A percentile compares a stretch with the other conserved stretches of the same genome.
Evolutionary conservation across 2,329 filamentous ascomycete genomes (phyloP).

Genomic region (Penicillium griseofulvum): DNA sequence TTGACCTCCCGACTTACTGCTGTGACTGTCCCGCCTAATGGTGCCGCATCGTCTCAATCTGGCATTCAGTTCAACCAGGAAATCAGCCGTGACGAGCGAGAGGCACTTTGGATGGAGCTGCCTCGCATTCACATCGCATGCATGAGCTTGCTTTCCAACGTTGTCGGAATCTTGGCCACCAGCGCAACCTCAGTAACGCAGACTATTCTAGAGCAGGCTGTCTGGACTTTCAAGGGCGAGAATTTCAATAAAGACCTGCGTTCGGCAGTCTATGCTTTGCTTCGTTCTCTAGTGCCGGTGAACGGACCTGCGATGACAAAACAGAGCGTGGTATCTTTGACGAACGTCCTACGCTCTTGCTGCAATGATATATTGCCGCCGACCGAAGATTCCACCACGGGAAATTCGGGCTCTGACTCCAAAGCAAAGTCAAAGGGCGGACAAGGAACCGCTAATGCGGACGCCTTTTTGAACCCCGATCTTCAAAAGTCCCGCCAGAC

Average conservation of each 20-base stretch:
- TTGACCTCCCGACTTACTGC: constrained; percentile 68
- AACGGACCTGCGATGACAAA: constrained; percentile 67
- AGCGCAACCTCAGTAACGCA: constrained; percentile 60
- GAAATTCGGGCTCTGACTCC: constrained; percentile 36
- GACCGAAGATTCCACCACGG: constrained; percentile 38
- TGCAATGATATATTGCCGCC: constrained; percentile 69
- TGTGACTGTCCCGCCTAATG: constrained; percentile 53
- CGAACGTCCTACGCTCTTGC: constrained; percentile 62
- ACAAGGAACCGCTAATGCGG: constrained; percentile 57
- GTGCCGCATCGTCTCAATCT: constrained; percentile 40
- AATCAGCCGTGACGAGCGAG: constrained; percentile 75
- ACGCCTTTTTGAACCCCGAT: constrained; percentile 63
- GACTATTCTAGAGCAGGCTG: constrained; percentile 66
- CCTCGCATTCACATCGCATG: constrained; percentile 71
- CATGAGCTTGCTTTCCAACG: constrained; percentile 59
- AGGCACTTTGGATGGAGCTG: constrained; percentile 70
- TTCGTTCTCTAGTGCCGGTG: constrained; percentile 57
- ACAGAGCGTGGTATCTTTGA: constrained; percentile 61
- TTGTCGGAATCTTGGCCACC: constrained; percentile 59
- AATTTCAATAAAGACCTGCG: constrained; percentile 55
- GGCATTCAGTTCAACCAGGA: constrained; percentile 67
- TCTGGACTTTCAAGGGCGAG: constrained; percentile 65
- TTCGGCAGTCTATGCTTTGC: constrained; percentile 58
- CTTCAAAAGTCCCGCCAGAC: constrained; percentile 28
- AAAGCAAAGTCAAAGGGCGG: constrained; percentile 42